Evolutionary conservation across 1,284 basidiomycete species (phyloP).

Genomic region (Thelephora terrestris): DNA sequence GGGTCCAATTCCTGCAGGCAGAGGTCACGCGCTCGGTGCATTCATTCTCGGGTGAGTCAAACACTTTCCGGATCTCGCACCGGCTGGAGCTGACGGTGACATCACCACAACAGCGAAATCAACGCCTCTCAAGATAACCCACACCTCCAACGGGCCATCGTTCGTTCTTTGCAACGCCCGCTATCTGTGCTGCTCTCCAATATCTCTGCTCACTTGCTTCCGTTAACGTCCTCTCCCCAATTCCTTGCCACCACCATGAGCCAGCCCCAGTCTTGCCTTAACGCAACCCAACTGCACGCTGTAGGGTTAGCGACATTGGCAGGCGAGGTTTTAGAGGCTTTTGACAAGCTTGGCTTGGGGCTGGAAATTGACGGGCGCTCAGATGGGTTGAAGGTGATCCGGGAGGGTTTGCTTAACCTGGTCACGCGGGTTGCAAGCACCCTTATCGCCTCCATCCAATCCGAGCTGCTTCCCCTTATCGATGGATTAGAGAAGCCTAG

Average conservation of each 20-base stretch:
- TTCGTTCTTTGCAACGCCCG: conserved; percentile 64
- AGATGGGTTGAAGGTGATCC: conserved; percentile 53
- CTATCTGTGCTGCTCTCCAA: conserved; percentile 64
- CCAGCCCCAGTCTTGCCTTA: conserved; percentile 39
- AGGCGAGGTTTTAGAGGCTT: conserved; percentile 58
- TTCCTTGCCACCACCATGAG: conserved; percentile 45
- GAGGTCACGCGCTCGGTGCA: conserved; percentile 53
- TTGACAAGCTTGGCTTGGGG: conserved; percentile 55
- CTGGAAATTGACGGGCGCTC: conserved; percentile 48
- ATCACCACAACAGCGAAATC: conserved; percentile 44
- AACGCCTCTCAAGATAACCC: conserved; percentile 49
- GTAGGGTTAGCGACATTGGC: conserved; percentile 56
- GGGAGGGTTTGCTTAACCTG: conserved; percentile 57
- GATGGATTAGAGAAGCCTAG: conserved; percentile 46
- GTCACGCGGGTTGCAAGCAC: conserved; percentile 57
- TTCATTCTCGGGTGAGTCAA: conserved; percentile 56
- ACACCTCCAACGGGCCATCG: conserved; percentile 56
- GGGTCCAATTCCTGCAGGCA: conserved; percentile 58
- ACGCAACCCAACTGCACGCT: conserved; percentile 62
- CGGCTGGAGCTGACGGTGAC: conserved; percentile 13
- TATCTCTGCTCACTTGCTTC: conserved; percentile 54
- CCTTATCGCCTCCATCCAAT: conserved; percentile 48
- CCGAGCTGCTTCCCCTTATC: conserved; percentile 47
- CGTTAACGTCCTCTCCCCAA: conserved; percentile 51
- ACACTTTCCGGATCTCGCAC: conserved; percentile 7